phyloP scores from a whole-genome alignment of 345 rosid species.

The Viola odorata region DNA sequence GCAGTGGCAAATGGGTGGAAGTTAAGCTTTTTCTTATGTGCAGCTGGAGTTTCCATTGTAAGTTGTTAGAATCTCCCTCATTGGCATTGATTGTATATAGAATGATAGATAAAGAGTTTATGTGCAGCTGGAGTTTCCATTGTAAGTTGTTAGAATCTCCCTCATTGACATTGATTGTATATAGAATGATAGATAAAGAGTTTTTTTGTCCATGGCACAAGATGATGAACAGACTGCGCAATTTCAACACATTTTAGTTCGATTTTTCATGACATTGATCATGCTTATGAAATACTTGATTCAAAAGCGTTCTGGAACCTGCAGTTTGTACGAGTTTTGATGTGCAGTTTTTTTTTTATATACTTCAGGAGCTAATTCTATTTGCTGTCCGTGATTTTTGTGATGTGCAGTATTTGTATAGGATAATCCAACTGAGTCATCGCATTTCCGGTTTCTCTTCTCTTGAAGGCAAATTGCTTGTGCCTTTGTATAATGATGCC shows the following conservation, averaged over 20 bases:
- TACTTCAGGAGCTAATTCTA: background rate
- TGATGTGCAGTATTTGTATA: conserved; percentile 2
- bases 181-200: too few species aligned
- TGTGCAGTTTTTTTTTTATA: too few species aligned
- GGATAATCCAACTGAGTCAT: background rate
- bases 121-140: conserved; percentile 10
- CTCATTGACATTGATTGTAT: background rate
- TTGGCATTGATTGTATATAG: background rate
- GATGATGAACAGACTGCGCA: too few species aligned
- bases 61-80: conserved; percentile 15
- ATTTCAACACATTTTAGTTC: background rate
- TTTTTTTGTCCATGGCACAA: background rate
- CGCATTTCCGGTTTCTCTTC: conserved; percentile 5
- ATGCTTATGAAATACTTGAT: background rate
- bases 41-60: conserved; percentile 10
- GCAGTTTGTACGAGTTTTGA: background rate
- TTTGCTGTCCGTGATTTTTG: background rate
- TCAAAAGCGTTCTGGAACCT: background rate
- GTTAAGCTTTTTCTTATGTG: conserved; percentile 4
- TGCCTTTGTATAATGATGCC: background rate
- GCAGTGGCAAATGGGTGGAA: conserved; percentile 66
- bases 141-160: conserved; percentile 16
- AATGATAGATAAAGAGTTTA: background rate
- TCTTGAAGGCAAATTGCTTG: conserved; percentile 5
- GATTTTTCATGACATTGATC: too few species aligned